A percentile compares a stretch with the other conserved stretches of the same genome.
Conservation (phyloP, 1,139 yeast species). For the Kodamaea plutei region DNA sequence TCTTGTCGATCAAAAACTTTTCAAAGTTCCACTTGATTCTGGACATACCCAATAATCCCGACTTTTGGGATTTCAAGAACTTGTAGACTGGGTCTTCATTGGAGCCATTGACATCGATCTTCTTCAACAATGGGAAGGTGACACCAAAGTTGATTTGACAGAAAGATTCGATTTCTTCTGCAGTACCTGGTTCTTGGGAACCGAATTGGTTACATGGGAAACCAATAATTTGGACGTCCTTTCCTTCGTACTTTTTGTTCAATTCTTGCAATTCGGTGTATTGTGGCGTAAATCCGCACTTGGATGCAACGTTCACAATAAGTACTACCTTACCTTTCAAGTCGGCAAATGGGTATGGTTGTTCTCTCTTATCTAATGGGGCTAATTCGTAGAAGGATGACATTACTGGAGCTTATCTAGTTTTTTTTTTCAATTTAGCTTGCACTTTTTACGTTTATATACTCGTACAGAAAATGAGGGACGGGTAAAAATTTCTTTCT, state of each 20-base stretch:
- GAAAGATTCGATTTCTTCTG: slow-evolving; percentile 39
- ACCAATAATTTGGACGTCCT: slow-evolving; percentile 77
- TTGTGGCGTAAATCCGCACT: slow-evolving; percentile 87
- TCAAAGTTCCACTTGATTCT: slow-evolving; percentile 52
- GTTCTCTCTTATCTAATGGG: slow-evolving; percentile 33
- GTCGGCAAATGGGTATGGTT: slow-evolving; percentile 49
- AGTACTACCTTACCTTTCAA: slow-evolving; percentile 87
- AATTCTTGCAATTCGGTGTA: slow-evolving; percentile 72
- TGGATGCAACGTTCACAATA: slow-evolving; percentile 91
- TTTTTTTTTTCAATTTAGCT: too few relatives aligned
- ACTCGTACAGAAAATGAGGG: too few relatives aligned
- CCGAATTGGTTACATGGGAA: slow-evolving; percentile 84
- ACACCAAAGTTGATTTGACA: slow-evolving; percentile 49
- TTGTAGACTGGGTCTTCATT: slow-evolving; percentile 76
- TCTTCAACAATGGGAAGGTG: slow-evolving; percentile 81
- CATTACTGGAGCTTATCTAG: too few relatives aligned
- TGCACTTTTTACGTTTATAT: too few relatives aligned
- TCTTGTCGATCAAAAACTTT: slow-evolving; percentile 43
- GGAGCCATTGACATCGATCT: slow-evolving; percentile 85
- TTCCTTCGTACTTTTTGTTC: slow-evolving; percentile 69
- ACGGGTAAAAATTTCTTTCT: too few relatives aligned
- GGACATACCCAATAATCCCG: slow-evolving; percentile 42
- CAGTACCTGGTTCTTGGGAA: slow-evolving; percentile 42
- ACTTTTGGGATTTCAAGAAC: slow-evolving; percentile 58
- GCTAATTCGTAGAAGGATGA: slow-evolving; percentile 38